A percentile compares a stretch with the other conserved stretches of the same genome.
Evolutionary conservation across 805 yeast genomes (phyloP).

Genomic region (Candida peoriensis): DNA sequence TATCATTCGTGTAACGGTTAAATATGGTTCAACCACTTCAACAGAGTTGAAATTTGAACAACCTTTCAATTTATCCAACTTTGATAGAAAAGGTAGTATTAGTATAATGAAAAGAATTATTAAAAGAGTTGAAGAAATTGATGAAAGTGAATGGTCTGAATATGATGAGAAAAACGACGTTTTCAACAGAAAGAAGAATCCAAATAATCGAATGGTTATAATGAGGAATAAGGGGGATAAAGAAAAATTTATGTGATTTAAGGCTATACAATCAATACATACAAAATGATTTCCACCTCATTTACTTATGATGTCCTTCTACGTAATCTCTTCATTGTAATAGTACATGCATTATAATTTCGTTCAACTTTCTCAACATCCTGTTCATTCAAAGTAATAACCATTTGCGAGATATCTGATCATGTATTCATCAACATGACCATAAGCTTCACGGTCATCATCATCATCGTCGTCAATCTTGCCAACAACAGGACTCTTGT

Average conservation of each 20-base stretch:
- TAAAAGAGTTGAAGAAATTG: constrained; percentile 42
- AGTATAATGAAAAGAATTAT: constrained; percentile 49
- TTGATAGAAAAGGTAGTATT: constrained; percentile 41
- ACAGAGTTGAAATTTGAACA: constrained; percentile 45
- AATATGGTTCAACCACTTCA: constrained; percentile 42
- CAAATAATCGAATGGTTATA: constrained; percentile 19
- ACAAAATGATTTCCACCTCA: too few species aligned
- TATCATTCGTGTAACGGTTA: constrained; percentile 36
- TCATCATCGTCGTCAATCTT: constrained; percentile 46
- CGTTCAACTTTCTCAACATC: too few species aligned
- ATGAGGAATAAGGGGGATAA: constrained; percentile 21
- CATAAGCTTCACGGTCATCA: constrained; percentile 47
- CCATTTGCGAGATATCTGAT: constrained; percentile 85
- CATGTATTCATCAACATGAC: constrained; percentile 96
- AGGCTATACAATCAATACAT: too few species aligned
- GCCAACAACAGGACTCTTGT: too few species aligned
- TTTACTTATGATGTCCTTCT: too few species aligned
- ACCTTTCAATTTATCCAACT: constrained; percentile 53
- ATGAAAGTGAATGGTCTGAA: constrained; percentile 31
- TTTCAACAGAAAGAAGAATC: constrained; percentile 26
- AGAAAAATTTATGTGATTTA: constrained; percentile 16
- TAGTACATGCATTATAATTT: too few species aligned
- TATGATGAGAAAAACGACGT: constrained; percentile 26
- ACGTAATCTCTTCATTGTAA: too few species aligned
- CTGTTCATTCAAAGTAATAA: constrained; percentile 41